Base-by-base conservation (phyloP, 768 basidiomycete species). In the Lepiota venenata region DNA sequence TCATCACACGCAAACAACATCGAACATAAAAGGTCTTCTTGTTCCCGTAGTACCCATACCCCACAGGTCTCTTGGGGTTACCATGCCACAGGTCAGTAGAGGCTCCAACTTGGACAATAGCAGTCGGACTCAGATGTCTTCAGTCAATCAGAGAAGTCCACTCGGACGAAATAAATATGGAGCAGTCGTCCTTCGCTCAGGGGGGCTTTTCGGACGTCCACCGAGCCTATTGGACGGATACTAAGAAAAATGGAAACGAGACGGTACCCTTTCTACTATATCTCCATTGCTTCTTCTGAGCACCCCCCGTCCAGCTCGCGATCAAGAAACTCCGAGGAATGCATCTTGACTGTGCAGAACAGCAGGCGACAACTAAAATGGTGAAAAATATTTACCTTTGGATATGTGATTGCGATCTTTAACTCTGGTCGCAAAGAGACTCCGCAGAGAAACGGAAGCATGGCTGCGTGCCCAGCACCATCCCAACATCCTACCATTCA, bases 171-270 rank as follows among this genome's bases (percentile, higher is more conserved):
- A 18, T 14, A 16, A 8, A 36, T 35, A 4, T 9, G 8, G 25
- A 25, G 25, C 25, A 2, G 5, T 25, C 25, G 25, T 2, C 18
- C 14, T 11, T 44, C 18, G 22, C 11, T 4, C 2, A 35, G 10
- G 41, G 20, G 21, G 40, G 41, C 1, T 52, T 52, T 35, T 43
- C 41, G 18, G 41, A 52, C 22, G 14, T 52, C n/a, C n/a, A 52
- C 20, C 29, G 16, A 1, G 50, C 16, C 18, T 15, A 12, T 20
- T 52, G 50, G 50, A 9, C 20, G 7, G 32, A 42, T 35, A 18
- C 15, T 8, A 2, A 29, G 3, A 12, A 7, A n/a, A 15, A 20
- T 25, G 38, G 50, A 4, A 43, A 22, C 7, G 18, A 43, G 18
- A n/a, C 36, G 50, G 50, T 43, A 20, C 11, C 16, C 11, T 10